phyloP scores from a whole-genome alignment of 169 alveolate species.

The Eimeria praecox region DNA sequence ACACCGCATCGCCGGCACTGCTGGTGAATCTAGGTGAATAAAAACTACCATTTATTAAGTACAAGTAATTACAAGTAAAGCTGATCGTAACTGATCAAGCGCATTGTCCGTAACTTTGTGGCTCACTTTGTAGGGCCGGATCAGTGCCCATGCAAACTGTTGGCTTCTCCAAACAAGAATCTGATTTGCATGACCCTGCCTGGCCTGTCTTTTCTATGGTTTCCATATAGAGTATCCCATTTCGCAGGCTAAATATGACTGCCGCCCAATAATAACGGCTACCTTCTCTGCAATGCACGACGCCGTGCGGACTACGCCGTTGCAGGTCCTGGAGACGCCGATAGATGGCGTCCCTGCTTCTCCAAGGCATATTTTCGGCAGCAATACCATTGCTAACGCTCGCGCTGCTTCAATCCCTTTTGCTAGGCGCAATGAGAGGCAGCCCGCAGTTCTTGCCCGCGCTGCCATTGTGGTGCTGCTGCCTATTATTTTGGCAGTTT shows the following conservation, averaged over 20 bases:
- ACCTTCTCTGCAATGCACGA: neutral
- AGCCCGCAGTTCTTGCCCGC: no score
- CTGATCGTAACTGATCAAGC: neutral
- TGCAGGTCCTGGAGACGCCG: neutral
- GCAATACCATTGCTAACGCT: neutral
- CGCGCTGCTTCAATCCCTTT: neutral
- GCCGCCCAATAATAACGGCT: neutral
- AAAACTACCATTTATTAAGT: neutral
- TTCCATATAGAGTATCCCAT: neutral
- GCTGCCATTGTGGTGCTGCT: neutral
- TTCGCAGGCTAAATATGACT: neutral
- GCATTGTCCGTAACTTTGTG: neutral
- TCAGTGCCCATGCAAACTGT: neutral
- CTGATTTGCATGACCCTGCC: neutral
- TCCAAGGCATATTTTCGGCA: neutral
- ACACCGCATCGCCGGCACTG: neutral
- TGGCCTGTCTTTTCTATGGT: neutral
- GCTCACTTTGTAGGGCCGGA: no score
- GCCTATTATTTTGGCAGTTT: neutral
- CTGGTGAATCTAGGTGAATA: neutral
- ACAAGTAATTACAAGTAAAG: no score
- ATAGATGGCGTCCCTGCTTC: neutral
- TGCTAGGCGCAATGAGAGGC: neutral
- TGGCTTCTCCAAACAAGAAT: neutral
- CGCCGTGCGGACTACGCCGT: neutral